Percentiles rank a stretch among this genome's conserved stretches.
These are phyloP conservation scores for Hypoxylon sp. DNA, from an alignment of 2,329 filamentous ascomycete species.

Conservation along the genomic window DNA sequence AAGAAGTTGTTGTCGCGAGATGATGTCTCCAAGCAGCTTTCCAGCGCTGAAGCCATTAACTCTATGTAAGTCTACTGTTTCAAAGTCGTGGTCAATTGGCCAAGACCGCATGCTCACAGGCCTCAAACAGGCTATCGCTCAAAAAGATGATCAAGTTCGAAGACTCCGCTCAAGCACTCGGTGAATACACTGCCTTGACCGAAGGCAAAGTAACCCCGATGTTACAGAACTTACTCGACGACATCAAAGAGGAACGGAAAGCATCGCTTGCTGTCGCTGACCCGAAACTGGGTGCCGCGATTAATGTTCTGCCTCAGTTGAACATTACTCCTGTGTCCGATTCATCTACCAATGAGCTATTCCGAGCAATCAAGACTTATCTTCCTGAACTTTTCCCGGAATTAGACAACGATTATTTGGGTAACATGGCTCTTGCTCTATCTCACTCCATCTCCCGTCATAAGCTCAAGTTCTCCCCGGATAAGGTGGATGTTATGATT, in stretches of 20 bases:
- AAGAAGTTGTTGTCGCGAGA: slow-evolving; percentile 97
- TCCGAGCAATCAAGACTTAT: slow-evolving; percentile 93
- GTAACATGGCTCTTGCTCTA: slow-evolving; percentile 95
- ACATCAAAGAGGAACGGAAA: slow-evolving; percentile 98
- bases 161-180: slow-evolving; percentile 88
- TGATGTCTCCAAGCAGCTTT: slow-evolving; percentile 80
- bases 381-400: slow-evolving; percentile 92
- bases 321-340: slow-evolving; percentile 88
- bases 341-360: slow-evolving; percentile 86
- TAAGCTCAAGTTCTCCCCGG: slow-evolving; percentile 98
- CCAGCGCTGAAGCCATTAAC: slow-evolving; percentile 86
- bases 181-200: slow-evolving; percentile 89
- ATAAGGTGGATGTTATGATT: slow-evolving; percentile 99
- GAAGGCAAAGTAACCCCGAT: slow-evolving; percentile 96
- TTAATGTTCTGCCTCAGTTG: slow-evolving; percentile 90
- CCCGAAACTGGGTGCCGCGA: slow-evolving; percentile 90
- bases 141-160: slow-evolving; percentile 99
- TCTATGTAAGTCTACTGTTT: slow-evolving; percentile 77
- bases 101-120: slow-evolving; percentile 17
- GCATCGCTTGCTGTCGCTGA: slow-evolving; percentile 94
- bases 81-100: slow-evolving; percentile 17
- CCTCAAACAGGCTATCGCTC: slow-evolving; percentile 79
- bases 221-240: slow-evolving; percentile 84
- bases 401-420: slow-evolving; percentile 85
- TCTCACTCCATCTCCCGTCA: slow-evolving; percentile 97